Evolutionary conservation across 2,329 filamentous ascomycete genomes (phyloP).

Genomic region (Chrysosphaeria jannelii): DNA sequence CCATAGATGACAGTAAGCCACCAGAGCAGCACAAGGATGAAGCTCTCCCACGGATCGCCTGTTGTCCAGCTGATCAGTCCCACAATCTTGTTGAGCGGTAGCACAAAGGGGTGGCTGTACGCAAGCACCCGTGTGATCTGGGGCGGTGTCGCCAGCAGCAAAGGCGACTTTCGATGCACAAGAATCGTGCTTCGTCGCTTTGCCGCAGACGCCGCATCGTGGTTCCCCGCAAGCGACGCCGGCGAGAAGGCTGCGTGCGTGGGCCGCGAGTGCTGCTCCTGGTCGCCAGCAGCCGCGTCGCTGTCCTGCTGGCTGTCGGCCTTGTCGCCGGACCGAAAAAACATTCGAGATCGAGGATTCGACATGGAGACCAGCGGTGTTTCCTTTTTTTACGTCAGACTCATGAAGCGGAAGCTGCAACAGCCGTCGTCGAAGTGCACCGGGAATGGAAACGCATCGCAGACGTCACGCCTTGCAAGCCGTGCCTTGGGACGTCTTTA

Average conservation of each 20-base stretch:
- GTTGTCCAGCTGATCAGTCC: slow-evolving; percentile 85
- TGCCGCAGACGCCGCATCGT: slow-evolving; percentile 24
- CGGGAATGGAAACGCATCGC: no score
- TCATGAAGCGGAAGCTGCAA: no score
- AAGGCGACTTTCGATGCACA: slow-evolving; percentile 84
- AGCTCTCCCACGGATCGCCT: slow-evolving; percentile 88
- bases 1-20: slow-evolving; percentile 74
- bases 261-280: slow-evolving; percentile 16
- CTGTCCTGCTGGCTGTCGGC: slow-evolving; percentile 5
- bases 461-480: no score
- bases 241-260: slow-evolving; percentile 83
- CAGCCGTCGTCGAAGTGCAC: no score
- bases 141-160: slow-evolving; percentile 77
- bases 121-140: slow-evolving; percentile 82
- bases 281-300: slow-evolving; percentile 5
- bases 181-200: slow-evolving; percentile 73
- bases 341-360: slow-evolving; percentile 11
- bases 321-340: slow-evolving; percentile 2
- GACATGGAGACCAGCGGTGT: slow-evolving; percentile 24
- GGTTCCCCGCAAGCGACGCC: slow-evolving; percentile 32
- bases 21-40: slow-evolving; percentile 56
- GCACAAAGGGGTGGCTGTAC: slow-evolving; percentile 81
- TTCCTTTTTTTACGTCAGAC: slow-evolving; percentile 9
- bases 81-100: slow-evolving; percentile 60
- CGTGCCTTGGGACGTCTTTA: no score